phyloP scores from a whole-genome alignment of 2,329 filamentous ascomycete genomes.

The Scytalidium lignicola region DNA sequence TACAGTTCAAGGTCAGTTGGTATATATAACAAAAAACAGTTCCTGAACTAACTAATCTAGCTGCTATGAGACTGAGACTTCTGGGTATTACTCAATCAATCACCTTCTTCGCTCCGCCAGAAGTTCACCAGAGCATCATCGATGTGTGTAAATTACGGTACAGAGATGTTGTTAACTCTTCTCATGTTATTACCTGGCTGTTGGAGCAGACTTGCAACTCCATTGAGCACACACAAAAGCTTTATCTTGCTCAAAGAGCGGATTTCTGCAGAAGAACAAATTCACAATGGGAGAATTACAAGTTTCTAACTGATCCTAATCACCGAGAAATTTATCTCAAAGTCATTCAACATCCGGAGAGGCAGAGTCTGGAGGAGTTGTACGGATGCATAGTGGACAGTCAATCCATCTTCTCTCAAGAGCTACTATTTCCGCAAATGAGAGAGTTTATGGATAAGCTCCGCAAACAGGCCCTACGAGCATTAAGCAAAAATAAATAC shows the following conservation, averaged over 20 bases:
- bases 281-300: constrained; percentile 35
- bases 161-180: constrained; percentile 1
- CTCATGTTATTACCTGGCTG: constrained; percentile 52
- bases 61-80: constrained; percentile 59
- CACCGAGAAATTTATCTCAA: constrained; percentile 35
- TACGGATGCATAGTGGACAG: constrained; percentile 38
- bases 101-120: constrained; percentile 48
- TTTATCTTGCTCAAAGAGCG: constrained; percentile 52
- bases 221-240: constrained; percentile 50
- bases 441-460: constrained; percentile 28
- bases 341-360: constrained; percentile 44
- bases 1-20: constrained; percentile 26
- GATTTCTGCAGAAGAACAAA: constrained; percentile 54
- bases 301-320: constrained; percentile 31
- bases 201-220: constrained; percentile 54
- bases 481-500: constrained; percentile 36
- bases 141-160: constrained; percentile 32
- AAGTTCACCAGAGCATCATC: constrained; percentile 56
- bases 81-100: constrained; percentile 51
- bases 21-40: constrained; percentile 4
- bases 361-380: constrained; percentile 49
- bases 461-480: constrained; percentile 21
- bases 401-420: constrained; percentile 13
- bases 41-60: constrained; percentile 27
- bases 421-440: constrained; percentile 13